phyloP scores from a whole-genome alignment of 169 alveolate species.

The Blepharisma undulans region DNA sequence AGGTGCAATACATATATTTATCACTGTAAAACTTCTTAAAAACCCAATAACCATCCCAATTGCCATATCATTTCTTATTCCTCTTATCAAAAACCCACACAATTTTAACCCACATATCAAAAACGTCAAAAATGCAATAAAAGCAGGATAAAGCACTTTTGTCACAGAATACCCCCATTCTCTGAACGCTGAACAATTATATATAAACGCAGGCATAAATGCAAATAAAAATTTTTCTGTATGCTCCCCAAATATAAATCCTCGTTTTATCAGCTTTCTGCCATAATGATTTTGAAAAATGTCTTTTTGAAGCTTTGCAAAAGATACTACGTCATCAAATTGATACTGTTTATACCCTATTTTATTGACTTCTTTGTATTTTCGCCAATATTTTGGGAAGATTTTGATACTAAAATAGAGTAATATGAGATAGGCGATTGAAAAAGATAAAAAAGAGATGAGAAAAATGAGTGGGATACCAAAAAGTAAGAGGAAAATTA shows the following conservation, averaged over 20 bases:
- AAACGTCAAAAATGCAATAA: not conserved
- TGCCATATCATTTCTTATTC: not conserved
- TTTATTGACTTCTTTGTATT: not conserved
- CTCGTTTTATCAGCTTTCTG: not conserved
- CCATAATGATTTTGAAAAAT: not conserved
- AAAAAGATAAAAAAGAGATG: not conserved
- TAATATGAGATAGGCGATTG: not conserved
- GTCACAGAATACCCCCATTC: not conserved
- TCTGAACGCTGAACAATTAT: not conserved
- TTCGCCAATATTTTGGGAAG: not conserved
- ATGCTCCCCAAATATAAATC: not conserved
- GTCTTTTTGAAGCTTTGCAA: not conserved
- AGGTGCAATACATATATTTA: not conserved
- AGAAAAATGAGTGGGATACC: not conserved
- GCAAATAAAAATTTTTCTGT: not conserved
- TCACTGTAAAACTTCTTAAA: not conserved
- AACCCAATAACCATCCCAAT: not conserved
- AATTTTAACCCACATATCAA: not conserved
- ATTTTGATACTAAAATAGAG: not conserved
- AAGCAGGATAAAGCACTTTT: not conserved
- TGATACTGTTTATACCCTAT: not conserved
- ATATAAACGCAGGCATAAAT: not conserved
- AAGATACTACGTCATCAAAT: not conserved
- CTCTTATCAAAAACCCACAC: not conserved
- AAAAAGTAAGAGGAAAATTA: not conserved